These are phyloP conservation scores for Coniophora puteana DNA, from an alignment of 1,284 basidiomycete species.

Conservation along the genomic window DNA sequence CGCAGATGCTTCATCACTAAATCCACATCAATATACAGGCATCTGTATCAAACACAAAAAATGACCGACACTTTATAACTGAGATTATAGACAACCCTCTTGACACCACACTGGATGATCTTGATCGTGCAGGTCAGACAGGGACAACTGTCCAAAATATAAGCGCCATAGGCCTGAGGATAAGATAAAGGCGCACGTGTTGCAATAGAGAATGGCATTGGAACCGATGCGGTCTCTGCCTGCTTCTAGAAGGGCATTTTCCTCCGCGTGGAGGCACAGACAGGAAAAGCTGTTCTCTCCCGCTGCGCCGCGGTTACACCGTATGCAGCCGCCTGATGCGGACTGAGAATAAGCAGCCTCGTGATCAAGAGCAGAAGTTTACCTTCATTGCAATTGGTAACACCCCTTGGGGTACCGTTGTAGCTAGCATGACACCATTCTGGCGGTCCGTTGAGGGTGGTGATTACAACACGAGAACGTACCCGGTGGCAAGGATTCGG, in stretches of 20 bases:
- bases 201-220: slow-evolving; percentile 89
- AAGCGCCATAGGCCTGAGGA: slow-evolving; percentile 5
- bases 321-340: slow-evolving; percentile 61
- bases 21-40: slow-evolving; percentile 4
- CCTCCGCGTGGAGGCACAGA: slow-evolving; percentile 96
- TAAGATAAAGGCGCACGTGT: slow-evolving; percentile 49
- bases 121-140: slow-evolving; percentile 96
- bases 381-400: slow-evolving; percentile 83
- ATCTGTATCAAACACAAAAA: slow-evolving; percentile 2
- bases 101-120: slow-evolving; percentile 93
- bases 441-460: slow-evolving; percentile 2
- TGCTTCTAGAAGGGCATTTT: slow-evolving; percentile 94
- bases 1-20: slow-evolving; percentile 79
- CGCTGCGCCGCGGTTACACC: slow-evolving; percentile 59
- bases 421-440: slow-evolving; percentile 50
- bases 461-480: slow-evolving; percentile 15
- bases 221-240: slow-evolving; percentile 82
- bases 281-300: slow-evolving; percentile 64
- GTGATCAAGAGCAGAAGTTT: background rate
- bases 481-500: slow-evolving; percentile 91
- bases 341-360: slow-evolving; percentile 4
- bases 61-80: slow-evolving; percentile 86
- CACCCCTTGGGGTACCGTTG: slow-evolving; percentile 93
- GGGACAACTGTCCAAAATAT: slow-evolving; percentile 69
- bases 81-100: slow-evolving; percentile 92